Evolutionary conservation across 2,329 filamentous ascomycete species (phyloP), one percentile per base, ranked within the genome.

Genomic region (Penicillium sp.): DNA sequence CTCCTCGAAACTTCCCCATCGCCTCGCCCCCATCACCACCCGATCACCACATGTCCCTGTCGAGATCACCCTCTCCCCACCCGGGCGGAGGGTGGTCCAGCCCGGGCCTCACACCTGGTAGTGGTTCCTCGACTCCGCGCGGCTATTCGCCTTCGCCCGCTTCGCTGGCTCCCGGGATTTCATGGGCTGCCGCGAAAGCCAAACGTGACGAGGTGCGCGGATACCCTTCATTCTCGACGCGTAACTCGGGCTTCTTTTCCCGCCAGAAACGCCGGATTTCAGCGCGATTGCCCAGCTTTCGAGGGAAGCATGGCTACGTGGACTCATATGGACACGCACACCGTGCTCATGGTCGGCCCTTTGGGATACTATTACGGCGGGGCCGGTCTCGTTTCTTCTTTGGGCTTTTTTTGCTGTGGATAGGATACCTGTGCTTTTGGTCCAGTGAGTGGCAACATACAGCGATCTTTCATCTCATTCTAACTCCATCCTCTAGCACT

Each of bases 81-180:
- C 86, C 84, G 54, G 87, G 87, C 63, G 89, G 89, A 66, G 90
- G 90, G 61, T 96, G 92, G 91, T 83, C 88, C 49, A 93, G 86
- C 72, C 89, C 87, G 48, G 88, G 85, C 56, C 79, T 89, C 66
- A 86, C 82, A 65, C 83, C 87, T 53, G 83, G 82, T 50, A 88
- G 86, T 68, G 86, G 86, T 54, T 80, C 81, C 58, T 82, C 82
- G 32, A 89, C 84, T 66, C 86, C 88, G 18, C 59, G 74, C 72
- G 64, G 78, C 71, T 56, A 56, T 37, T 60, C 65, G 4, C 59
- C 60, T 29, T 60, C 65, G 3, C 57, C 58, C 6, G 56, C 47
- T 35, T 44, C 60, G 6, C 55, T 63, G 18, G 59, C 61, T 5
- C 59, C 61, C 2, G 56, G 75, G 33, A 83, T 88, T 43, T 86